Evolutionary conservation across 441 rosid species (phyloP), one percentile per base, ranked within the genome.

Genomic region (Metrosideros polymorpha): DNA sequence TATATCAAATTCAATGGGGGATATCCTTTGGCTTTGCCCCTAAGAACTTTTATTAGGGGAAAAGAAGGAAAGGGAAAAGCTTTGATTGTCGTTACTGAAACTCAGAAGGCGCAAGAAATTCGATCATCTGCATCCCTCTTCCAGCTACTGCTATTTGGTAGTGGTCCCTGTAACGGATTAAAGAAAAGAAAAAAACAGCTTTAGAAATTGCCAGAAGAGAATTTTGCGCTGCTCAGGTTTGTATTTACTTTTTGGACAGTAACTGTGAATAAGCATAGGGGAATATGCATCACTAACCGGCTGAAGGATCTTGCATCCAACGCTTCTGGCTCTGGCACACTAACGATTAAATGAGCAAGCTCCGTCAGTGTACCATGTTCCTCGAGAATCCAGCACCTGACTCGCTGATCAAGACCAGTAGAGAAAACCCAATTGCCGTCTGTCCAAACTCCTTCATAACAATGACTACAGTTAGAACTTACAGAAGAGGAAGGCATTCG

Each of bases 291-390:
- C 18, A 86, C 94, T 93, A 84, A 95, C 99, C 94, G 91, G 91
- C 92, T 89, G 85, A 90, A 91, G 86, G 92, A 93, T 92, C 93
- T 96, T 82, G 92, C 99, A 88, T 93, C 95, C 84, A 96, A 86
- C 42, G 99, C 94, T 89, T 98, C 99, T 79, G 99, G 99, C 90
- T 98, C 99, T 18, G 98, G 98, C 56, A 98, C 99, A 79, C 97
- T 95, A 29, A 93, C 88, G 83, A 95, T 89, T 82, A 94, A 77
- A 89, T 92, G 92, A 90, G 96, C 86, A 61, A 93, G 91, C 88
- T 93, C 95, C 1, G 57, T 88, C 27, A 94, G 88, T 91, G 91
- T 92, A 85, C 92, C 89, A 30, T 88, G 86, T 54, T 92, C 93
- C 85, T 92, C 88, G 32, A 93, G 87, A 71, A 83, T 90, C 99